Conservation (phyloP, 192 early-diverging fungal species). For the Lobosporangium transversale region DNA sequence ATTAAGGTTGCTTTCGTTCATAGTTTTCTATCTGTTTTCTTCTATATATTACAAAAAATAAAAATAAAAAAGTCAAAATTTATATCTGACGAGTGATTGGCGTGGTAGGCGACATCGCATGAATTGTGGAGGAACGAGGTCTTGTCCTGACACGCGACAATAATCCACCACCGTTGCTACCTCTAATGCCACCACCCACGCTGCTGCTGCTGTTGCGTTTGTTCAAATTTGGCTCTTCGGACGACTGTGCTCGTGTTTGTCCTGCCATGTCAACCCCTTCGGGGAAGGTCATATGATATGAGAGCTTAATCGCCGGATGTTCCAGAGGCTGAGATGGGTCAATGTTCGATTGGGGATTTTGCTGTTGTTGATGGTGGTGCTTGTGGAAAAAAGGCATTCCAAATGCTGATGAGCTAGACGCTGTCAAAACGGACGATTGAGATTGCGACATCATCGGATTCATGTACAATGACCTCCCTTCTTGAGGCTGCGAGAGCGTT, state of each 20-base stretch:
- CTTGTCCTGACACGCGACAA: neutral
- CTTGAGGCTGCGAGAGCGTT: no score
- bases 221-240: neutral
- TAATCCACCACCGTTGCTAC: neutral
- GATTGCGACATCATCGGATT: conserved; percentile 7
- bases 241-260: neutral
- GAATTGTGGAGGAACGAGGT: conserved; percentile 8
- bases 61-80: neutral
- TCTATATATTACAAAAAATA: neutral
- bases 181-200: neutral
- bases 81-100: neutral
- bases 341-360: neutral
- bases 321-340: neutral
- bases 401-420: neutral
- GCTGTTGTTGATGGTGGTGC: conserved; percentile 7
- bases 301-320: neutral
- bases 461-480: conserved; percentile 12
- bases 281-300: neutral
- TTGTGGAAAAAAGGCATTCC: conserved; percentile 7
- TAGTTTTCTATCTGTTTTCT: no score
- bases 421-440: neutral
- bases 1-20: no score
- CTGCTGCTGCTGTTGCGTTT: neutral
- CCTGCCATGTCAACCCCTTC: neutral
- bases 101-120: neutral